Base-by-base conservation (phyloP, 768 basidiomycete genomes). In the Kwoniella dendrophila region DNA sequence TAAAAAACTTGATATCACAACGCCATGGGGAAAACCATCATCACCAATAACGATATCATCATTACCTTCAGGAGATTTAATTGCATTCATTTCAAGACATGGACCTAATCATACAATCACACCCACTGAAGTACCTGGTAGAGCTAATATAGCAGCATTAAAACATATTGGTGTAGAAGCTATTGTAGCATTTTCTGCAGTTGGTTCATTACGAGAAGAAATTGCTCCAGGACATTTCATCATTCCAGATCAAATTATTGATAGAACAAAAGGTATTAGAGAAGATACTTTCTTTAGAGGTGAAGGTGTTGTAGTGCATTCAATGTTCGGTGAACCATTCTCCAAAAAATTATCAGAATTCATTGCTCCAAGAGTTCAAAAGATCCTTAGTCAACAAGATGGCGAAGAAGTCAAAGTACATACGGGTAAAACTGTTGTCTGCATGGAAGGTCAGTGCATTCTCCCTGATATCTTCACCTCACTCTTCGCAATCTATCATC, bases 81-180 rank as follows among this genome's bases (percentile, higher is more conserved):
- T 97, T 66, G 95, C 95, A 53, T 99, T 98, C 83, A 80, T 97
- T 52, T 88, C 95, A 0, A 87, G 95, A 10, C 96, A 98, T 76
- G 94, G 94, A 14, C 74, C 78, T n/a, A 84, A 85, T 10, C 95
- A 98, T 81, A 83, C 81, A 64, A 85, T 92, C 79, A 75, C 84
- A 16, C 95, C 95, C 1, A 89, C 92, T 5, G 76, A 84, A 33
- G 89, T 98, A 7, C 93, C 93, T 48, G 80, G 83, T 0, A 87
- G 90, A 53, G 95, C 95, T 66, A 99, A 97, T 83, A 92, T 97
- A 73, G 89, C 94, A 29, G 95, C 94, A 0, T 84, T 97, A 74
- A 97, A 97, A 80, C 87, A 86, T 41, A 83, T 98, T 68, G 95
- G 95, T 41, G 90, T 92, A 7, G 85, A 87, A 66, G 90, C 87